Evolutionary conservation across 306 rosid species (phyloP), one percentile per base, ranked within the genome.

Genomic region (Ziziphus jujuba): DNA sequence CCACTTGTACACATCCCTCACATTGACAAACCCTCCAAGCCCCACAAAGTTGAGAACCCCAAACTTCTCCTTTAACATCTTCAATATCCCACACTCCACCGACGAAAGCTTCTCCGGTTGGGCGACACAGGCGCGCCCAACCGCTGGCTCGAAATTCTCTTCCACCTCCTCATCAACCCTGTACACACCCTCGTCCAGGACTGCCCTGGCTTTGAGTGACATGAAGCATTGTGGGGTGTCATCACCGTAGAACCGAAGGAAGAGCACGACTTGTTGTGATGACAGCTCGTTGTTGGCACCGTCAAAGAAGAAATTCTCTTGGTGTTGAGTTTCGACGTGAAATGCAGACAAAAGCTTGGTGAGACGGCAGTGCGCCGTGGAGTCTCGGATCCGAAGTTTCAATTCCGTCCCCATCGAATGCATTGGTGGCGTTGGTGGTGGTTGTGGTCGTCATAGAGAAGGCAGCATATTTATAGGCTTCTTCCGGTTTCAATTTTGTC

Each of bases 161-260:
- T 89, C 98, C 45, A n/a, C n/a, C n/a, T n/a, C n/a, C n/a, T n/a
- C n/a, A n/a, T 90, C 96, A 9, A 87, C 97, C 6, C 97, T 89
- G 67, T 96, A 89, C 19, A 92, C 80, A 16, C 96, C 97, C 22
- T 84, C 77, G 33, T 77, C 80, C 66, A 90, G 59, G 57, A 87
- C 88, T 52, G 97, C 96, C 61, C 63, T 78, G 19, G n/a, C n/a
- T n/a, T n/a, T n/a, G n/a, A n/a, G n/a, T 49, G 93, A 76, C 64
- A 83, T 79, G 49, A 87, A 85, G 56, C 98, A 90, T 3, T 82
- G n/a, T n/a, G n/a, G 84, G 4, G 76, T 65, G 31, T 70, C 81
- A 23, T 74, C 71, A 67, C 80, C 73, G 68, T 70, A 89, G 86
- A 92, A 90, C 7, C 97, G 80, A 12, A 92, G 82, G 9, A 91